Evolutionary conservation across 2,329 filamentous ascomycete genomes (phyloP).

Genomic region (Aaosphaeria arxii): DNA sequence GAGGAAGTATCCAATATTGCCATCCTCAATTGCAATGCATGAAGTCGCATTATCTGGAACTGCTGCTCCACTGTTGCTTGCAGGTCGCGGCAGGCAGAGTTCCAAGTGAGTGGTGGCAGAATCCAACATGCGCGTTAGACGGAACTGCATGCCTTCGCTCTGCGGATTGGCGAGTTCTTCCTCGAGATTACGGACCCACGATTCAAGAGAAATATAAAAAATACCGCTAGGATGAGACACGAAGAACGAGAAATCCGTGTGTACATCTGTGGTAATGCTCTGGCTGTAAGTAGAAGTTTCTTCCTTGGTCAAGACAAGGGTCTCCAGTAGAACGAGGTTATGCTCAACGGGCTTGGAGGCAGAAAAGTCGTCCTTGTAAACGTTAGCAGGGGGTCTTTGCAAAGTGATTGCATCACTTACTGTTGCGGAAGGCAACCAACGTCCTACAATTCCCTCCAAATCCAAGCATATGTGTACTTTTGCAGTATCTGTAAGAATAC

Average conservation of each 20-base stretch:
- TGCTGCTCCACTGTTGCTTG: slow-evolving; percentile 9
- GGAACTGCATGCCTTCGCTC: slow-evolving; percentile 53
- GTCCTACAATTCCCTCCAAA: slow-evolving; percentile 59
- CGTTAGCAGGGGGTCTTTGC: slow-evolving; percentile 1
- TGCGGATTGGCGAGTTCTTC: slow-evolving; percentile 54
- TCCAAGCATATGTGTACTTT: slow-evolving; percentile 60
- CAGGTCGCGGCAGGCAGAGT: slow-evolving; percentile 41
- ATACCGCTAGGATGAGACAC: slow-evolving; percentile 55
- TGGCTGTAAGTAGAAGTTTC: slow-evolving; percentile 43
- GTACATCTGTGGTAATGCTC: slow-evolving; percentile 55
- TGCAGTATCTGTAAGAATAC: slow-evolving; percentile 54
- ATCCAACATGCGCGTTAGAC: slow-evolving; percentile 55
- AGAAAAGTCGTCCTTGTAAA: slow-evolving; percentile 18
- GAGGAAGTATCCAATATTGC: slow-evolving; percentile 57
- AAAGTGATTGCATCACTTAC: slow-evolving; percentile 10
- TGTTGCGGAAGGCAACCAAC: slow-evolving; percentile 55
- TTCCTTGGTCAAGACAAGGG: slow-evolving; percentile 27
- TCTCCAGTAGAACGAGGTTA: slow-evolving; percentile 40
- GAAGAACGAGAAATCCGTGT: slow-evolving; percentile 58
- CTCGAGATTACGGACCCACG: slow-evolving; percentile 57
- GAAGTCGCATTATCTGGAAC: slow-evolving; percentile 40
- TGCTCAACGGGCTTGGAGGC: slow-evolving; percentile 18
- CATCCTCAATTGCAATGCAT: slow-evolving; percentile 54
- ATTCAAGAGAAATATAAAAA: slow-evolving; percentile 53
- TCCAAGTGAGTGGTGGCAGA: slow-evolving; percentile 49